Evolutionary conservation across 331 rosid genomes (phyloP), one percentile per base, ranked within the genome.

Genomic region (Saraca asoca): DNA sequence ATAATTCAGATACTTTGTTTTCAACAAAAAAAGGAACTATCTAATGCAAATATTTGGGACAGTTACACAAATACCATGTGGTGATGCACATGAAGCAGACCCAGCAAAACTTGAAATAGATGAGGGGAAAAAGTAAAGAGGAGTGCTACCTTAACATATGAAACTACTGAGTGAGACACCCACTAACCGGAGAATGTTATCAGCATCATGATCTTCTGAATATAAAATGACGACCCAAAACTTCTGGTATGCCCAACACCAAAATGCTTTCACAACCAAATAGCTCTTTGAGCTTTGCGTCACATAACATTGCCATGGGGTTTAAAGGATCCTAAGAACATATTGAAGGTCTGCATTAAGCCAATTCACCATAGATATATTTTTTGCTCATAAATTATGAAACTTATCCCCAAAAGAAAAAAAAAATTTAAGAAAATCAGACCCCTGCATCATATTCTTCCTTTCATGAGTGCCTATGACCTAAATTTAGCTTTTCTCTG

Each of bases 261-360:
- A 86, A 72, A 70, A 87, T 90, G 80, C 88, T 90, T 62, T 78
- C 88, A 70, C 90, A 85, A 75, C 96, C 91, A 50, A 90, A 87
- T 62, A 90, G 77, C 77, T 87, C 95, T 59, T 74, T 90, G 68
- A 87, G 90, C 85, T 85, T 90, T 58, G 84, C 78, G 72, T 90
- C 95, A 59, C 95, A 90, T 54, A 71, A 24, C 50, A 87, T 79
- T 35, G 80, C 85, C 95, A 83, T 81, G 38, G 86, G 90, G 81
- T 80, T 90, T 61, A 73, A 12, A 38, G 95, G 95, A 77, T 87
- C 96, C 96, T 87, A 52, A 41, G 61, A 55, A 75, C 29, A 81
- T 59, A 70, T 69, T 57, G 37, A 73, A 66, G 43, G 44, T 39
- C 6, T 12, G 29, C 19, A 9, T 1, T n/a, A 33, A 62, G 58